phyloP scores from a whole-genome alignment of 2,329 filamentous ascomycete species.

The Colletotrichum nymphaeae region DNA sequence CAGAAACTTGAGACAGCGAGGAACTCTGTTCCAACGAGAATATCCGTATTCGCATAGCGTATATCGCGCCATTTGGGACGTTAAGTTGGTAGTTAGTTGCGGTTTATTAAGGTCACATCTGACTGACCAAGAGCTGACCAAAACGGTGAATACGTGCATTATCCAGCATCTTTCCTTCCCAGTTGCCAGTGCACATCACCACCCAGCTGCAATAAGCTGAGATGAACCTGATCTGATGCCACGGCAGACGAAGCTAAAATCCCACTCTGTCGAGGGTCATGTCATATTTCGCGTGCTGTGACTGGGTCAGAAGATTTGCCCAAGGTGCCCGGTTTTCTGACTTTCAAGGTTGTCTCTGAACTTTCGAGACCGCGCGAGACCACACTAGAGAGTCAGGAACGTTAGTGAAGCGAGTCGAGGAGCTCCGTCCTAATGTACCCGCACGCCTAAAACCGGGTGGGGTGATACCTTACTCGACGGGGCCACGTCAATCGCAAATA shows the following conservation, averaged over 20 bases:
- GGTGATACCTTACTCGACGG: not conserved
- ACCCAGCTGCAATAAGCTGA: constrained; percentile 21
- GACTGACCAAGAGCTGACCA: too few relatives aligned
- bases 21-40: not conserved
- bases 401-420: not conserved
- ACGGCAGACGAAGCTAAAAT: not conserved
- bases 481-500: not conserved
- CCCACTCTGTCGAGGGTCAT: not conserved
- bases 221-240: constrained; percentile 32
- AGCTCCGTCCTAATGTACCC: not conserved
- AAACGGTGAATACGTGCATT: not conserved
- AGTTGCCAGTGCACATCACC: not conserved
- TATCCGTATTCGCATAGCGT: not conserved
- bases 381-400: not conserved
- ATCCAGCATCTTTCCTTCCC: not conserved
- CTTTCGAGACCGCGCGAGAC: not conserved
- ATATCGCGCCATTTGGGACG: not conserved
- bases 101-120: not conserved
- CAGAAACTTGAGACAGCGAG: not conserved
- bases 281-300: not conserved
- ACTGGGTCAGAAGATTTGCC: not conserved
- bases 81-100: not conserved
- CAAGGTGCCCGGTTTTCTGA: not conserved
- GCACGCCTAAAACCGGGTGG: not conserved
- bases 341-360: not conserved